Conservation (phyloP, 2,329 filamentous ascomycete species). For the Talaromyces amestolkiae region DNA sequence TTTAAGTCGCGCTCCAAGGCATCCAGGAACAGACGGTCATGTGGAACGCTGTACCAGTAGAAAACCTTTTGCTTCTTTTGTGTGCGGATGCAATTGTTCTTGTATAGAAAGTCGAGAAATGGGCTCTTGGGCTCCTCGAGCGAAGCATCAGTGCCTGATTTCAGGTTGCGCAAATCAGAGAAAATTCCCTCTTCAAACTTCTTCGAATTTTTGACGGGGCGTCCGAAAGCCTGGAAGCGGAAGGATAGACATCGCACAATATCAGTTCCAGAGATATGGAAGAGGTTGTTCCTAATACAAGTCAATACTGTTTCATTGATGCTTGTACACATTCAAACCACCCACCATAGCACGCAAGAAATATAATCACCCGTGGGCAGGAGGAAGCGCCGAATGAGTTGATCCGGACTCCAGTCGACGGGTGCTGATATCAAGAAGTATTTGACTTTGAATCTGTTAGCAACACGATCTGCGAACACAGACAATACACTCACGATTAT, state of each 20-base stretch:
- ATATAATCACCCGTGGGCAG: conserved; percentile 98
- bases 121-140: conserved; percentile 98
- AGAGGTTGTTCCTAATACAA: conserved; percentile 80
- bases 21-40: conserved; percentile 95
- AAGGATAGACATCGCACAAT: conserved; percentile 98
- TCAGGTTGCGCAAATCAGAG: conserved; percentile 95
- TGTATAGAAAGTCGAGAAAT: conserved; percentile 98
- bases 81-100: conserved; percentile 99
- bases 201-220: conserved; percentile 98
- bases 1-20: conserved; percentile 95
- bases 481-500: conserved; percentile 71
- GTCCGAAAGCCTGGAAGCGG: conserved; percentile 96
- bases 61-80: conserved; percentile 99
- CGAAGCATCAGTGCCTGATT: conserved; percentile 95
- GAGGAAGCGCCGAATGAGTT: conserved; percentile 93
- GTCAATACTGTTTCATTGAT: not conserved
- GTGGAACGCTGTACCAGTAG: conserved; percentile 99
- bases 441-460: conserved; percentile 69
- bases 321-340: conserved; percentile 20
- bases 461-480: conserved; percentile 13
- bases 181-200: conserved; percentile 99
- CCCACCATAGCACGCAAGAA: conserved; percentile 89
- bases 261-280: conserved; percentile 98
- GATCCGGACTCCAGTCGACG: conserved; percentile 94
- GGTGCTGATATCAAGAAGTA: conserved; percentile 99